These are phyloP conservation scores for Aspergillus campestris DNA, from an alignment of 495 filamentous ascomycete genomes.

Conservation along the genomic window DNA sequence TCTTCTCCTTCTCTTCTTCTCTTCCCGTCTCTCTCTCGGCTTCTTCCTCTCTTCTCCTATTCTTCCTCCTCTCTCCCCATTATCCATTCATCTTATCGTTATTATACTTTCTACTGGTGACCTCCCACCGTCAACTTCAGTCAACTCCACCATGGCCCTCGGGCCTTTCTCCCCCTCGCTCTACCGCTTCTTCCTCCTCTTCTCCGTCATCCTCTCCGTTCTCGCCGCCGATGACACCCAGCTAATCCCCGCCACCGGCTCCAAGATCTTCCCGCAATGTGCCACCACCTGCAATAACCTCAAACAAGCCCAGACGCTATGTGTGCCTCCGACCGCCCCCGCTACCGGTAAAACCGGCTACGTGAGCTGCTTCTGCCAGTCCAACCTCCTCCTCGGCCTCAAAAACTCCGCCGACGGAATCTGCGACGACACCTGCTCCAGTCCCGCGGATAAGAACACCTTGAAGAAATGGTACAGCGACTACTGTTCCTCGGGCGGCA, in stretches of 20 bases:
- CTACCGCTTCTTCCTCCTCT: not conserved
- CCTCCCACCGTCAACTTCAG: not conserved
- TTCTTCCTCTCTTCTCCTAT: not conserved
- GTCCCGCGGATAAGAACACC: slow-evolving; percentile 23
- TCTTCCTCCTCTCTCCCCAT: not conserved
- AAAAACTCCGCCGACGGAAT: slow-evolving; percentile 23
- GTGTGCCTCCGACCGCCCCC: slow-evolving; percentile 29
- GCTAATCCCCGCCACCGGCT: slow-evolving; percentile 26
- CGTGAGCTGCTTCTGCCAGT: slow-evolving; percentile 50
- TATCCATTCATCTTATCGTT: too few relatives aligned
- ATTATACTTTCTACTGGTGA: not conserved
- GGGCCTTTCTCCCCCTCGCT: not conserved
- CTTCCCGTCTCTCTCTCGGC: not conserved
- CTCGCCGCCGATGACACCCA: slow-evolving; percentile 15
- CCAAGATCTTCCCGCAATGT: slow-evolving; percentile 40
- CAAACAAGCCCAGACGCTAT: slow-evolving; percentile 34
- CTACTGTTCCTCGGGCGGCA: slow-evolving; percentile 28
- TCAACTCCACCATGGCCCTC: not conserved
- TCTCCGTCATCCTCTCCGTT: not conserved
- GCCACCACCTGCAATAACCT: slow-evolving; percentile 39
- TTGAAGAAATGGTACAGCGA: slow-evolving; percentile 44
- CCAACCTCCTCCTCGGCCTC: slow-evolving; percentile 30
- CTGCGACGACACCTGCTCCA: slow-evolving; percentile 31
- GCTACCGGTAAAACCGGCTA: slow-evolving; percentile 28
- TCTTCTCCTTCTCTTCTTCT: not conserved